Base-by-base conservation (phyloP, 306 rosid genomes). In the Cucumis melo region DNA sequence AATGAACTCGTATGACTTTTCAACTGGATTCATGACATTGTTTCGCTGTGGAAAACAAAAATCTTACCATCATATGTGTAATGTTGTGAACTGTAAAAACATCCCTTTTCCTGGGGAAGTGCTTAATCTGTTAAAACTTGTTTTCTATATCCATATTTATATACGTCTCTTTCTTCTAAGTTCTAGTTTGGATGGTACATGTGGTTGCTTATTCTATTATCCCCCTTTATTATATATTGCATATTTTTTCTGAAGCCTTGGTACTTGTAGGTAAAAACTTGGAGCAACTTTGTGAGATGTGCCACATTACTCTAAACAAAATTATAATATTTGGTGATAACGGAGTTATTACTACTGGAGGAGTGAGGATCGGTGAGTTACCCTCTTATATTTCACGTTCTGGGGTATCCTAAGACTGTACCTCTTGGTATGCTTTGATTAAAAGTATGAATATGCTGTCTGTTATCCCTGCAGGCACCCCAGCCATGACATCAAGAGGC, bases 401-500 rank as follows among this genome's bases (percentile, higher is more conserved):
- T 59, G 27, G 32, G 67, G 10, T 72, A 46, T 24, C 42, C 42
- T 19, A 10, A 29, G 27, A 17, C 32, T 50, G 61, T 13, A 73
- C 11, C 9, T 14, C 23, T 51, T 3, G 4, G 54, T 9, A 39
- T 57, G 48, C 34, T 13, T 56, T 74, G 66, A 74, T 12, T 23
- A n/a, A 36, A 2, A 6, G 10, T 10, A 19, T 53, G 29, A 71
- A 24, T 51, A 8, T 2, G 19, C 46, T 73, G 29, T 50, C 61
- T 73, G 76, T 73, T 54, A 7, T 21, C 73, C 74, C 57, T 20
- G 75, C 67, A 93, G 98, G 98, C 84, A 90, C 98, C 59, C 96
- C 98, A 63, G 98, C 98, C 59, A 94, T 94, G 97, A 94, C 97
- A 38, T 84, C 97, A 73, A 91, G 98, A 83, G 98, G 98, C 20